Percentiles rank a stretch among this genome's conserved stretches.
Evolutionary conservation across 208 protist genomes (phyloP).

Genomic region (Phytomonas francai): DNA sequence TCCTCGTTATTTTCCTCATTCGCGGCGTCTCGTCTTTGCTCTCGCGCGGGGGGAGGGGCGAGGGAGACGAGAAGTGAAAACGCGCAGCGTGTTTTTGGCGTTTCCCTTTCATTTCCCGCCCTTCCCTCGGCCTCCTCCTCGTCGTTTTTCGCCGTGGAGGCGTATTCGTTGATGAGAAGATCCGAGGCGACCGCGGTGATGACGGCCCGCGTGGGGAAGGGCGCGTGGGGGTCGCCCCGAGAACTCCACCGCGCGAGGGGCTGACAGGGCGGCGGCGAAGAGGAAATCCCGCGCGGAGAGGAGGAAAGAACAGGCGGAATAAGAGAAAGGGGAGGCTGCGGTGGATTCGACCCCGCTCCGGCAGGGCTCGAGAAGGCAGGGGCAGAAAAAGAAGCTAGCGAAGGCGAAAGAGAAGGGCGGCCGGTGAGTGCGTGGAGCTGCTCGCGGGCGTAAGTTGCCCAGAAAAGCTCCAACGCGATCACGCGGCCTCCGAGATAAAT

Average conservation of each 20-base stretch:
- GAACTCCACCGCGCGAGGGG: constrained; percentile 16
- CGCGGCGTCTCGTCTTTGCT: background rate
- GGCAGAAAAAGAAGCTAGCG: background rate
- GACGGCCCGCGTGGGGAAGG: constrained; percentile 40
- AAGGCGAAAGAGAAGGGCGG: constrained; percentile 15
- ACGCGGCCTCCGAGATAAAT: constrained; percentile 44
- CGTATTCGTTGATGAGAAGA: constrained; percentile 40
- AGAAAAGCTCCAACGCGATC: constrained; percentile 37
- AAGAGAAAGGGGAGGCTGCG: too few relatives aligned
- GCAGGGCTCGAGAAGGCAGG: too few relatives aligned
- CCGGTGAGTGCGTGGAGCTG: constrained; percentile 34
- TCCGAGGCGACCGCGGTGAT: constrained; percentile 55
- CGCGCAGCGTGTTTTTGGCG: constrained; percentile 4
- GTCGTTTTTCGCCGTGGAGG: background rate
- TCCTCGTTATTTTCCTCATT: background rate
- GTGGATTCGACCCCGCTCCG: too few relatives aligned
- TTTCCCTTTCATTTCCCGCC: background rate
- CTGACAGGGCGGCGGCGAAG: constrained; percentile 7
- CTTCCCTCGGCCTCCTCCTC: too few relatives aligned
- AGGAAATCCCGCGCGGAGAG: background rate
- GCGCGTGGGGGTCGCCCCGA: constrained; percentile 13
- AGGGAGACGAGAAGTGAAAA: constrained; percentile 51
- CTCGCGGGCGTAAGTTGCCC: constrained; percentile 23
- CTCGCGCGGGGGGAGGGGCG: constrained; percentile 15
- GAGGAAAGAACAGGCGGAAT: background rate